Percentiles rank a stretch among this genome's conserved stretches.
phyloP scores from a whole-genome alignment of 441 rosid genomes.

The Erodium moschatum region DNA sequence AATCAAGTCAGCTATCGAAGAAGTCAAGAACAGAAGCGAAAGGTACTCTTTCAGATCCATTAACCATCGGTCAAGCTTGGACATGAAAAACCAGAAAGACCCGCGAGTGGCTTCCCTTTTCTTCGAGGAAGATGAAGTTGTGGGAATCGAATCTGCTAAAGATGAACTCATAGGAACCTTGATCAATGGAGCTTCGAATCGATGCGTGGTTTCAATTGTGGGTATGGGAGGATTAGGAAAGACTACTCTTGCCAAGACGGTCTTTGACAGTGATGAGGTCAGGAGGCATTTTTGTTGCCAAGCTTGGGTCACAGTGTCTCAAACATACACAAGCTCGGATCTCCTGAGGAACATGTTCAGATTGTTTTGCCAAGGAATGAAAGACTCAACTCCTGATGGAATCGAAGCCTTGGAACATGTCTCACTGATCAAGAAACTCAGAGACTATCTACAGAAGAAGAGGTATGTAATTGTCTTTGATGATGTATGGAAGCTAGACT shows the following conservation, averaged over 20 bases:
- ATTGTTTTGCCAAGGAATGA: not conserved
- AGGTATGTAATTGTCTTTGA: slow-evolving; percentile 5
- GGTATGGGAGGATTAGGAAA: slow-evolving; percentile 23
- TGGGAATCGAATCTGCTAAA: slow-evolving; percentile 26
- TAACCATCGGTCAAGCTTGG: not conserved
- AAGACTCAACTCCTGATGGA: not conserved
- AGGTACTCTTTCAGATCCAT: not conserved
- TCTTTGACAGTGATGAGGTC: not conserved
- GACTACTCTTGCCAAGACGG: slow-evolving; percentile 19
- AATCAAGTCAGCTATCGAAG: slow-evolving; percentile 1
- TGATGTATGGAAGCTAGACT: slow-evolving; percentile 4
- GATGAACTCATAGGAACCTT: slow-evolving; percentile 17
- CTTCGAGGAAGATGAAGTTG: slow-evolving; percentile 21
- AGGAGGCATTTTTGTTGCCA: slow-evolving; percentile 7
- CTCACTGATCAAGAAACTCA: not conserved
- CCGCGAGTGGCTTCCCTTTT: slow-evolving; percentile 19
- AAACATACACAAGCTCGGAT: slow-evolving; percentile 2
- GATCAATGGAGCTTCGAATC: slow-evolving; percentile 12
- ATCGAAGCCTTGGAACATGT: slow-evolving; percentile 8
- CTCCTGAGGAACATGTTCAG: slow-evolving; percentile 5
- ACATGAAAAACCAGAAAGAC: not conserved
- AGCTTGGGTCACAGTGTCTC: not conserved
- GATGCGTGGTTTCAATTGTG: slow-evolving; percentile 18
- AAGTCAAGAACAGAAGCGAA: not conserved
- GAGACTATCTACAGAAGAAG: slow-evolving; percentile 9